Evolutionary conservation across 345 rosid species (phyloP).

Genomic region (Aegle marmelos): DNA sequence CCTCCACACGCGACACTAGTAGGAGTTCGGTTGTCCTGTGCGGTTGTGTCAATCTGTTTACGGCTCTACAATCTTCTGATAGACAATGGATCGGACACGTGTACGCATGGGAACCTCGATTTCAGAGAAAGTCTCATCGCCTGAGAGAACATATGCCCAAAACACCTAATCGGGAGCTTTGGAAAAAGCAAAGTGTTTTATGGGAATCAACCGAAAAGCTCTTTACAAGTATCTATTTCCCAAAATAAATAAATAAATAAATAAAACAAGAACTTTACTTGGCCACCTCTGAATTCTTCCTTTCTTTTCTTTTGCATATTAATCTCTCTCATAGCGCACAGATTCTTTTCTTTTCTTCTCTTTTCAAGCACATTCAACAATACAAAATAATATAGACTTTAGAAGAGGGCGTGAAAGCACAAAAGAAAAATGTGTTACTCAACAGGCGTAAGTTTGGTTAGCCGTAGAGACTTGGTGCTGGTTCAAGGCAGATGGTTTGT

Average conservation of each 20-base stretch:
- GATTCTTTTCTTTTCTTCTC: slow-evolving; percentile 24
- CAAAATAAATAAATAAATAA: neutral
- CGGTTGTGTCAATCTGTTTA: neutral
- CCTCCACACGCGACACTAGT: neutral
- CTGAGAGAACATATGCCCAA: neutral
- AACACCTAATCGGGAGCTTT: neutral
- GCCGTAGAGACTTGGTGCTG: slow-evolving; percentile 2
- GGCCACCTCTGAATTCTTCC: slow-evolving; percentile 19
- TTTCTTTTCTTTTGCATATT: slow-evolving; percentile 19
- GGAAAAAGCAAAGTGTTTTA: slow-evolving; percentile 10
- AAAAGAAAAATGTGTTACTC: slow-evolving; percentile 27
- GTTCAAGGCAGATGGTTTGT: slow-evolving; percentile 18
- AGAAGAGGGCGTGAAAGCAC: neutral
- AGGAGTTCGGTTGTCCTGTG: neutral
- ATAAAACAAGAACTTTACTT: slow-evolving; percentile 22
- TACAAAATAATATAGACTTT: neutral
- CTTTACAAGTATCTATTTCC: slow-evolving; percentile 4
- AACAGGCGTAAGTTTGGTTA: slow-evolving; percentile 5
- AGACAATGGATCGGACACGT: neutral
- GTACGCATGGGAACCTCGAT: neutral
- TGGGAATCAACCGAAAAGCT: slow-evolving; percentile 11
- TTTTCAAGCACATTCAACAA: neutral
- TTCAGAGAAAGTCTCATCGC: neutral
- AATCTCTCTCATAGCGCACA: neutral
- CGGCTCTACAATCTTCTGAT: neutral